A percentile compares a stretch with the other conserved stretches of the same genome.
Evolutionary conservation across 148 eudicot genomes (phyloP).

Genomic region (Suaeda aralocaspica): DNA sequence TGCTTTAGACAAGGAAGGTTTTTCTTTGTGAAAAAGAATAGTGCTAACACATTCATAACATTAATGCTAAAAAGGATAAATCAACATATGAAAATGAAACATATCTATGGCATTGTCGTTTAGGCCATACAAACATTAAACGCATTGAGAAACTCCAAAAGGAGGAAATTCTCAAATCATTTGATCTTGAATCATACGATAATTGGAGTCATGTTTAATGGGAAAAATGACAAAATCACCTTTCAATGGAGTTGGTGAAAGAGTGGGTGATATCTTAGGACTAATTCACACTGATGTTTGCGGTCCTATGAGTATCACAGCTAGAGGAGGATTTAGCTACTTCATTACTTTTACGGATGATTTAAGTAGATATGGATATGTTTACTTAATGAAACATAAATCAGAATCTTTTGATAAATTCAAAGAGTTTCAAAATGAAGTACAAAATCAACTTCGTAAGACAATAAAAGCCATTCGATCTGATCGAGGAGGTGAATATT

Average conservation of each 20-base stretch:
- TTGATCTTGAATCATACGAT: background rate
- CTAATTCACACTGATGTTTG: background rate
- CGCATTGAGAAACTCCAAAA: background rate
- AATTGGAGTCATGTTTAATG: background rate
- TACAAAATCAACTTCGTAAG: no score
- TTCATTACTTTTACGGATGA: no score
- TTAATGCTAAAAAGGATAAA: background rate
- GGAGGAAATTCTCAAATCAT: background rate
- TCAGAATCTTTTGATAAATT: no score
- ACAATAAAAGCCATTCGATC: no score
- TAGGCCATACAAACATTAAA: background rate
- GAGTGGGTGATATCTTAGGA: background rate
- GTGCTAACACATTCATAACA: background rate
- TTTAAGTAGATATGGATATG: no score
- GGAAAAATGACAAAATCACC: no score
- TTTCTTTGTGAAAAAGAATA: no score
- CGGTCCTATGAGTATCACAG: background rate
- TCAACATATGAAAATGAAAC: background rate
- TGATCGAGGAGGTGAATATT: no score
- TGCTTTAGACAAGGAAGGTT: no score
- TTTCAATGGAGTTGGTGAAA: background rate
- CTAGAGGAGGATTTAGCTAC: background rate
- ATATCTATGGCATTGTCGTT: background rate
- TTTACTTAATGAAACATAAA: no score
- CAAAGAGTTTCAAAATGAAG: no score